Evolutionary conservation across 176 grass and related monocot species (phyloP), one percentile per base, ranked within the genome.

Genomic region (Chrysopogon serrulatus): DNA sequence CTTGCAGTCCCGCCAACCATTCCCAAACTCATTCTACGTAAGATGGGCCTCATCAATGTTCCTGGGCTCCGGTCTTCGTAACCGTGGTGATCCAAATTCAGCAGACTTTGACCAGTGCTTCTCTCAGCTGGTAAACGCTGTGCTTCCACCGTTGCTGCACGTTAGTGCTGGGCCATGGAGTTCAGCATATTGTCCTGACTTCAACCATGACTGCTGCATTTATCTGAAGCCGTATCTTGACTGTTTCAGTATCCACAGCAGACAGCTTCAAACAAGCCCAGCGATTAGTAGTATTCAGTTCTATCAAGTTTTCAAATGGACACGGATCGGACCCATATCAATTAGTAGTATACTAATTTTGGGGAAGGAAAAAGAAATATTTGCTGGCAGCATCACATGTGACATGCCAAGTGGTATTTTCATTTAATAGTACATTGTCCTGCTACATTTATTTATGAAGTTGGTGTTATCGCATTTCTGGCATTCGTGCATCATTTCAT

Each of bases 31-130:
- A 92, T 87, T 90, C 85, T 98, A 77, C 81, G 87, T 11, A 98
- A 96, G 84, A 98, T 98, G 96, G 91, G 96, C 11, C 93, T 98
- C 78, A 39, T 0, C 24, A 90, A 92, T 71, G 91, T 92, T 48
- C 91, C 91, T 39, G 91, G 93, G 14, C 76, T 98, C 26, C 83
- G 82, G 17, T 77, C 91, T 21, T 34, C 39, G 4, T 98, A 80
- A 60, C 8, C 8, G 57, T 75, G 30, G 32, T 72, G 23, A 27
- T 77, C n/a, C 9, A 70, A 56, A 68, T 4, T 49, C n/a, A 84
- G 59, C 32, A 42, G 53, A 37, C 57, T 65, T 73, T 79, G 74
- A 79, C 74, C 57, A 73, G 8, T 65, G 77, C n/a, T 62, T 24
- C 32, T 21, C n/a, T 8, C 32, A 42, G 44, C 59, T 54, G 19